Evolutionary conservation across 2,329 filamentous ascomycete species (phyloP), one percentile per base, ranked within the genome.

Genomic region (Aureobasidium leucospermi): DNA sequence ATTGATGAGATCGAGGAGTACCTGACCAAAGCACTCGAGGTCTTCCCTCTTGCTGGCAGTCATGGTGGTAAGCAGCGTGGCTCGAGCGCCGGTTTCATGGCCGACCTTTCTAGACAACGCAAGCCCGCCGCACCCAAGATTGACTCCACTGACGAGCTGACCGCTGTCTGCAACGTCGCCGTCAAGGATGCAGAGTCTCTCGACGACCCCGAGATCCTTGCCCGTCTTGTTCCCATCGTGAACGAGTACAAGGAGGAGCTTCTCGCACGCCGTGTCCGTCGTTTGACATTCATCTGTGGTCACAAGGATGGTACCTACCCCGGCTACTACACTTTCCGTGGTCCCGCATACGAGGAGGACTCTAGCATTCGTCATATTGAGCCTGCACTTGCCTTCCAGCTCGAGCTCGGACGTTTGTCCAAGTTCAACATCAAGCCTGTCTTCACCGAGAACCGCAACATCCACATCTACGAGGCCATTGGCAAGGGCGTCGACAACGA

Each of bases 351-450:
- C 74, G 81, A 85, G 56, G 94, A 99, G 75, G 94, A 99, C 69
- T 85, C 89, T 74, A 96, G 89, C 74, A 97, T 99, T 70, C 93
- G 94, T 78, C 93, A 99, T 80, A 95, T 85, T 65, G 94, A 99
- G 77, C 94, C 94, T 53, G 93, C 94, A 59, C 82, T 96, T 74
- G 92, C 94, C 70, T 99, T 97, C 89, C 94, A 99, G 81, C 89
- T 97, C 73, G 94, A 99, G 77, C 86, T 99, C 64, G 88, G 86
- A 61, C 89, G 94, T 74, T 84, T 99, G 32, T 89, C 88, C 70
- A 97, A 96, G 79, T 99, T 99, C 84, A 87, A 91, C 78, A 96
- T 97, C 77, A 95, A 92, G 79, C 93, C 94, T 2, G 91, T 99
- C 55, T 99, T 99, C 78, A 97, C 94, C 0, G 92, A 97, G 77